phyloP scores from a whole-genome alignment of 1,284 basidiomycete species.

The Naganishia sp. region DNA sequence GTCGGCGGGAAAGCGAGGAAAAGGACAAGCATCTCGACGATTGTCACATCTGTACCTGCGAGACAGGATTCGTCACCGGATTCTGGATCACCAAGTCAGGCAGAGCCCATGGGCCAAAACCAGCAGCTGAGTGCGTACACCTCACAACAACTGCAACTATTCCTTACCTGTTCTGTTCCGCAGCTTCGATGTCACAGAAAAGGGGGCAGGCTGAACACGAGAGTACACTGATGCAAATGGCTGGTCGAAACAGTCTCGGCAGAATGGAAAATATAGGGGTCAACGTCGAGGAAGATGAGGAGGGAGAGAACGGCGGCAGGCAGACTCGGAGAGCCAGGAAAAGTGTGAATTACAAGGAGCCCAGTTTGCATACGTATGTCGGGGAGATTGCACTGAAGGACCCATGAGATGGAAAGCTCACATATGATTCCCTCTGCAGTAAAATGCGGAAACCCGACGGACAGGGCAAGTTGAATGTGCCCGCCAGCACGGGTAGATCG shows the following conservation, averaged over 20 bases:
- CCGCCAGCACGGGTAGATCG: constrained; percentile 9
- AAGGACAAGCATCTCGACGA: constrained; percentile 19
- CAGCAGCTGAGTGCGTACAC: constrained; percentile 3
- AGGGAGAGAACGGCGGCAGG: constrained; percentile 45
- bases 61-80: constrained; percentile 26
- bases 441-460: constrained; percentile 86
- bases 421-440: constrained; percentile 52
- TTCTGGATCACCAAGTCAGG: too few species aligned
- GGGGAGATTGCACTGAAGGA: constrained; percentile 3
- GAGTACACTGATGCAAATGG: constrained; percentile 24
- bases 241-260: constrained; percentile 13
- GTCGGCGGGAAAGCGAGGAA: constrained; percentile 1
- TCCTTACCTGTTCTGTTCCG: not conserved
- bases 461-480: constrained; percentile 12
- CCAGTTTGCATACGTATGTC: constrained; percentile 81
- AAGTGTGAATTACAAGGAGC: constrained; percentile 84
- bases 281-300: constrained; percentile 19
- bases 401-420: constrained; percentile 25
- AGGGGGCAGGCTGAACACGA: constrained; percentile 15
- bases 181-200: constrained; percentile 14
- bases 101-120: too few species aligned
- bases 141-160: too few species aligned
- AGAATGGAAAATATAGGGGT: not conserved
- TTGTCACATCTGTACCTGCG: not conserved
- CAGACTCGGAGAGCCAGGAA: constrained; percentile 71